phyloP scores from a whole-genome alignment of 768 basidiomycete genomes.

The Suillus placidus region DNA sequence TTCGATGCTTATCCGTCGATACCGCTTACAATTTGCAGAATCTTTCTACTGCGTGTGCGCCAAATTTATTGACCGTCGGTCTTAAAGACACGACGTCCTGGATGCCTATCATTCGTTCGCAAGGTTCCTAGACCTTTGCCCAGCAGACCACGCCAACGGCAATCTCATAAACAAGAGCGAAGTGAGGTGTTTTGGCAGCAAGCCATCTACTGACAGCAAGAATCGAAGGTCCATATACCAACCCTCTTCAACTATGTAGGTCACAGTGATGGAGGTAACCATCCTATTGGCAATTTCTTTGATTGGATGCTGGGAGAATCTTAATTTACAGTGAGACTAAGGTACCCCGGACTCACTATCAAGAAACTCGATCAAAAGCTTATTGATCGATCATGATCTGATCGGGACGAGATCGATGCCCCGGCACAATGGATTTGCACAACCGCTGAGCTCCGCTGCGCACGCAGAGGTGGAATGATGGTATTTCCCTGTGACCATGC shows the following conservation, averaged over 20 bases:
- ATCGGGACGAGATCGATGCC: constrained; percentile 1
- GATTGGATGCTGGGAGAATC: constrained; percentile 5
- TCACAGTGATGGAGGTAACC: neutral
- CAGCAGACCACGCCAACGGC: too few species aligned
- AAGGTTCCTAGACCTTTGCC: neutral
- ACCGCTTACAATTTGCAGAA: neutral
- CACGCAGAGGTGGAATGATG: neutral
- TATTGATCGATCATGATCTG: constrained; percentile 10
- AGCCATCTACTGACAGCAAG: neutral
- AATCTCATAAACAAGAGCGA: neutral
- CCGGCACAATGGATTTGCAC: neutral
- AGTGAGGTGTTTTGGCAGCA: neutral
- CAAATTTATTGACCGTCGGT: neutral
- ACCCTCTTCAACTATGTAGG: neutral
- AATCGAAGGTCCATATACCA: neutral
- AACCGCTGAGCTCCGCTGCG: constrained; percentile 3
- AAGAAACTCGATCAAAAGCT: constrained; percentile 8
- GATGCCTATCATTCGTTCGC: neutral
- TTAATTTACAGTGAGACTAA: constrained; percentile 9
- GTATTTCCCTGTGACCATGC: neutral
- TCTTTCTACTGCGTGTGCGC: neutral
- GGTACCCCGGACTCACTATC: constrained; percentile 6
- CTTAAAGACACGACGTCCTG: neutral
- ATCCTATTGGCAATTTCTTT: neutral
- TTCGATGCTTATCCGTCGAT: neutral